Evolutionary conservation across 768 basidiomycete species (phyloP).

Genomic region (Chlorophyllum brunneum): DNA sequence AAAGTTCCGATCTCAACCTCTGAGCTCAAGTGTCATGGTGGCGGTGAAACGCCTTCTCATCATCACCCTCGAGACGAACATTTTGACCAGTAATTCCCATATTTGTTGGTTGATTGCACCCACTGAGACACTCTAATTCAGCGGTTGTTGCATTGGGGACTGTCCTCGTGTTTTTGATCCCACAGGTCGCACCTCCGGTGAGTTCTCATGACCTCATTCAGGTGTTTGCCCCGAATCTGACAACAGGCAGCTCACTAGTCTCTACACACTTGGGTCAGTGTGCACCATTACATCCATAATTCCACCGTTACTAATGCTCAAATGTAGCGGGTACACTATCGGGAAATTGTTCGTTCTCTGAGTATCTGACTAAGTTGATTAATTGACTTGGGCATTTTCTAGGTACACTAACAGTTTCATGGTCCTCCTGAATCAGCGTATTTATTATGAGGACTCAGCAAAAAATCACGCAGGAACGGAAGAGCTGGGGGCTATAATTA

Average conservation of each 20-base stretch:
- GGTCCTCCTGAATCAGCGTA: constrained; percentile 7
- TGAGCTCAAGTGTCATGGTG: background rate
- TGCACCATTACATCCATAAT: no score
- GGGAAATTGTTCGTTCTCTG: background rate
- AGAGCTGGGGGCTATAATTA: no score
- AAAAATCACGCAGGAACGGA: background rate
- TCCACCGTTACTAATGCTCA: background rate
- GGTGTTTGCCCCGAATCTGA: no score
- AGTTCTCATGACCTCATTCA: background rate
- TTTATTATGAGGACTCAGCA: background rate
- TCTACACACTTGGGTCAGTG: no score
- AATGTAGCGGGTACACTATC: constrained; percentile 1
- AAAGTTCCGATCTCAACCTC: background rate
- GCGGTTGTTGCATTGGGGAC: constrained; percentile 1
- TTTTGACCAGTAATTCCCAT: background rate
- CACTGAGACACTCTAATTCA: background rate
- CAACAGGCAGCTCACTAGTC: no score
- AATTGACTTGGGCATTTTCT: no score
- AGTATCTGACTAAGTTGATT: no score
- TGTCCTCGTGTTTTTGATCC: background rate
- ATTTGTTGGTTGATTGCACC: background rate
- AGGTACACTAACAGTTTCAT: constrained; percentile 10
- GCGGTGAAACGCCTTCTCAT: background rate
- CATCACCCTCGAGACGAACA: constrained; percentile 1
- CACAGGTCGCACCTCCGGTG: background rate